phyloP scores from a whole-genome alignment of 345 rosid genomes.

The Raphanus raphanistrum region DNA sequence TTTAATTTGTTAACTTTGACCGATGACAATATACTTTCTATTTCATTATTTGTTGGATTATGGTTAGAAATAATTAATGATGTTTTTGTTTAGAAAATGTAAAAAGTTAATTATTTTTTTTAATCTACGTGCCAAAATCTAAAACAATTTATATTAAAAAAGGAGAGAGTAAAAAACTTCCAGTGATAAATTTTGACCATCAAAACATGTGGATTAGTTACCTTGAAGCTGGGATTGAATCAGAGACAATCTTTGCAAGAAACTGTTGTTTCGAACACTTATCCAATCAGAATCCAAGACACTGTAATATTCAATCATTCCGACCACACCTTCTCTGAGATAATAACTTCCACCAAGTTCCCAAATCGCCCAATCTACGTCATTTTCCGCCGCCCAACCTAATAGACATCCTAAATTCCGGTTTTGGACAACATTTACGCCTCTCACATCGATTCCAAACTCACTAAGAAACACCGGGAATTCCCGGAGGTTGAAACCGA shows the following conservation, averaged over 20 bases:
- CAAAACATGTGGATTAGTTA: slow-evolving; percentile 2
- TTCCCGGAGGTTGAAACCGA: neutral
- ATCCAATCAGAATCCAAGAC: slow-evolving; percentile 62
- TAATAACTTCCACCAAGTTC: slow-evolving; percentile 79
- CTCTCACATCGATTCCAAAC: slow-evolving; percentile 78
- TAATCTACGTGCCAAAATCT: no score
- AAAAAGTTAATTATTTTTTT: no score
- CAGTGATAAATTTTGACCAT: neutral
- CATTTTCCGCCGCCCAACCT: slow-evolving; percentile 72
- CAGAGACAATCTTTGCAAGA: slow-evolving; percentile 55
- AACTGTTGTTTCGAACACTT: slow-evolving; percentile 55
- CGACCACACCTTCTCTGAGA: slow-evolving; percentile 66
- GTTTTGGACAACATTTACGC: slow-evolving; percentile 55
- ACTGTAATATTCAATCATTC: slow-evolving; percentile 68
- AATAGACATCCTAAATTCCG: slow-evolving; percentile 69
- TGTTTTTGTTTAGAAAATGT: no score
- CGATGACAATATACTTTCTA: no score
- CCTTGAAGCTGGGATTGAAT: slow-evolving; percentile 69
- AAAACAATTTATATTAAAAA: no score
- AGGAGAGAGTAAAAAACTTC: no score
- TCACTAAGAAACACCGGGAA: slow-evolving; percentile 74
- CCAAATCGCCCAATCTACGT: slow-evolving; percentile 91
- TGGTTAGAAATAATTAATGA: no score
- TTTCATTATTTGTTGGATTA: no score
- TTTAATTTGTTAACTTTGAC: neutral